A percentile compares a stretch with the other conserved stretches of the same genome.
These are phyloP conservation scores for Catenaria anguillulae DNA, from an alignment of 371 early-diverging fungal genomes.

Conservation along the genomic window DNA sequence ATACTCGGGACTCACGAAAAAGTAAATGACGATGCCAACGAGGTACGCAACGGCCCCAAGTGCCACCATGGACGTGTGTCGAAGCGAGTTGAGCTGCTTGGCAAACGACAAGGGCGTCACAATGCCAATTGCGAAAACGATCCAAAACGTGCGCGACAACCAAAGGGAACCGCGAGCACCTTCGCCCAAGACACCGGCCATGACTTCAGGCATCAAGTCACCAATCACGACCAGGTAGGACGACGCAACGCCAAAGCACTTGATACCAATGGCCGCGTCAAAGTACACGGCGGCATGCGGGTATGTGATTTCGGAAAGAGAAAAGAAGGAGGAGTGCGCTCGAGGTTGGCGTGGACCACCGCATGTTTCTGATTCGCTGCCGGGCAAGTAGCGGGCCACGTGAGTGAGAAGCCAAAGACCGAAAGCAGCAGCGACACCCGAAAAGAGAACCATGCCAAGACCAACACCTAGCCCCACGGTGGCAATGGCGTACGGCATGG, in stretches of 20 bases:
- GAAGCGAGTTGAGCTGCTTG: conserved; percentile 76
- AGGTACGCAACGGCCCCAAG: conserved; percentile 80
- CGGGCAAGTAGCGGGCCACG: conserved; percentile 16
- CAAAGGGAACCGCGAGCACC: conserved; percentile 13
- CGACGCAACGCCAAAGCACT: conserved; percentile 98
- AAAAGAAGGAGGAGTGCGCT: conserved; percentile 85
- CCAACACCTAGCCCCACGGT: conserved; percentile 73
- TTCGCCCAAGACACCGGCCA: conserved; percentile 14
- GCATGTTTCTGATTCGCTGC: conserved; percentile 42
- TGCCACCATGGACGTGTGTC: conserved; percentile 87
- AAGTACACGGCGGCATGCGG: conserved; percentile 79
- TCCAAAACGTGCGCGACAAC: conserved; percentile 66
- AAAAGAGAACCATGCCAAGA: conserved; percentile 54
- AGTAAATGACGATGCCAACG: conserved; percentile 66
- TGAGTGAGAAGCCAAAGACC: conserved; percentile 72
- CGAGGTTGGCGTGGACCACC: conserved; percentile 24
- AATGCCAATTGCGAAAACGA: conserved; percentile 52
- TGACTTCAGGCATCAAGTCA: conserved; percentile 76
- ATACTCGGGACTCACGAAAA: conserved; percentile 42
- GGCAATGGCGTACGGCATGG: conserved; percentile 85
- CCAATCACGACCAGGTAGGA: conserved; percentile 97
- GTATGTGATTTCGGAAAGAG: conserved; percentile 77
- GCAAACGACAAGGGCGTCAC: conserved; percentile 70
- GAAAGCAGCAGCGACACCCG: conserved; percentile 54
- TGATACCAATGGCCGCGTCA: conserved; percentile 94